These are phyloP conservation scores for Bryum argenteum DNA, from an alignment of 225 moss, liverwort and hornwort species.

Conservation along the genomic window DNA sequence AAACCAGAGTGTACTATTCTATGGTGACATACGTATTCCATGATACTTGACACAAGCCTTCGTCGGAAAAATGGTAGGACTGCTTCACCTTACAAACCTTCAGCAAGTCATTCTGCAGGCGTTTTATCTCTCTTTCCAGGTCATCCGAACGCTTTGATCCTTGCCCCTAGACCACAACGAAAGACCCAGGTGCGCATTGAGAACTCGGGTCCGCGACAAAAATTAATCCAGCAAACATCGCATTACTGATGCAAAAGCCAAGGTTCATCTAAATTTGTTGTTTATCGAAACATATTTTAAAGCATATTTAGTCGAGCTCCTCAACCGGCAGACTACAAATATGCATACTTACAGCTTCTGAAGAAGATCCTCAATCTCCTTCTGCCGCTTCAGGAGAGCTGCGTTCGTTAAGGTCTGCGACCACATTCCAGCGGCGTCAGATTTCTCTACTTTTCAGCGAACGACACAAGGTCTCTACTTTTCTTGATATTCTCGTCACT, in stretches of 20 bases:
- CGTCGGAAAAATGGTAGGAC: neutral
- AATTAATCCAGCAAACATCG: too few relatives aligned
- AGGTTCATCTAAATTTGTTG: too few relatives aligned
- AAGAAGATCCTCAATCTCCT: conserved; percentile 86
- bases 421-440: conserved; percentile 29
- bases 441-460: neutral
- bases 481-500: neutral
- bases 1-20: neutral
- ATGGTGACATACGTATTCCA: neutral
- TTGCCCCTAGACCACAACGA: conserved; percentile 51
- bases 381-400: conserved; percentile 87
- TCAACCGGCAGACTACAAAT: conserved; percentile 7
- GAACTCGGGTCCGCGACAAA: neutral
- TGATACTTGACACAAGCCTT: neutral
- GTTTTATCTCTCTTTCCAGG: conserved; percentile 83
- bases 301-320: neutral
- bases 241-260: too few relatives aligned
- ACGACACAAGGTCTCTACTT: neutral
- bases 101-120: conserved; percentile 79
- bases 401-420: conserved; percentile 87
- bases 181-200: conserved; percentile 10
- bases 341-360: conserved; percentile 70
- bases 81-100: conserved; percentile 52
- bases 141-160: conserved; percentile 78
- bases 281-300: too few relatives aligned